phyloP scores from a whole-genome alignment of 2,329 filamentous ascomycete species.

The Neoarthrinium moseri region DNA sequence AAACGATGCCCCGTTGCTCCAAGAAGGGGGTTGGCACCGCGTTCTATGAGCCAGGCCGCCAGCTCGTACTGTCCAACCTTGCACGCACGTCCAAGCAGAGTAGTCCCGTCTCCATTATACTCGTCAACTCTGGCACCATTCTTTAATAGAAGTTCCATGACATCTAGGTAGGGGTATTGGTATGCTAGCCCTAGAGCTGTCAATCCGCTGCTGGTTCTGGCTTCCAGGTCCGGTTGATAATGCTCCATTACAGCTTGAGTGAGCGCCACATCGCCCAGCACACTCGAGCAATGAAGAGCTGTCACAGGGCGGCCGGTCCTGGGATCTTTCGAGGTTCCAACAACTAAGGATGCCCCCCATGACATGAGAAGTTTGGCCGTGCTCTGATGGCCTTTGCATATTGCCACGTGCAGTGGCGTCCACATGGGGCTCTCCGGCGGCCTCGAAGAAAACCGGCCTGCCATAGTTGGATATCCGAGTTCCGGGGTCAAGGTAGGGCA shows the following conservation, averaged over 20 bases:
- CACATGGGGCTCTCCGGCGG: not conserved
- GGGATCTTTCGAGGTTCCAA: not conserved
- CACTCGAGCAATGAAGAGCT: not conserved
- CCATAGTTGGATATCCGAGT: too few relatives aligned
- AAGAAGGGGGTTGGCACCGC: too few relatives aligned
- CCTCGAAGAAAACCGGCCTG: not conserved
- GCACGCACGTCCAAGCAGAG: not conserved
- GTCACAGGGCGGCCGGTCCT: not conserved
- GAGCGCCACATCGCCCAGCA: not conserved
- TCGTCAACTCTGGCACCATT: not conserved
- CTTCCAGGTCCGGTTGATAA: not conserved
- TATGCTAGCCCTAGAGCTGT: not conserved
- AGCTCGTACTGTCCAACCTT: too few relatives aligned
- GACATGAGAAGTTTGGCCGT: not conserved
- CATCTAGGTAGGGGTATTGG: not conserved
- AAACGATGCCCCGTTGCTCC: not conserved
- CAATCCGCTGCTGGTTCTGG: not conserved
- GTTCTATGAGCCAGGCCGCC: too few relatives aligned
- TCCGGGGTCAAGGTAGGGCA: too few relatives aligned
- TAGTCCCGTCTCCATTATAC: not conserved
- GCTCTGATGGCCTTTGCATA: not conserved
- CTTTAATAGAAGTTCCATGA: not conserved
- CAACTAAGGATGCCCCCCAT: not conserved
- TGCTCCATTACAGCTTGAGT: not conserved
- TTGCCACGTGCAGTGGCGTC: constrained; percentile 2